Evolutionary conservation across 768 basidiomycete genomes (phyloP), one percentile per base, ranked within the genome.

Genomic region (Suillus hirtellus): DNA sequence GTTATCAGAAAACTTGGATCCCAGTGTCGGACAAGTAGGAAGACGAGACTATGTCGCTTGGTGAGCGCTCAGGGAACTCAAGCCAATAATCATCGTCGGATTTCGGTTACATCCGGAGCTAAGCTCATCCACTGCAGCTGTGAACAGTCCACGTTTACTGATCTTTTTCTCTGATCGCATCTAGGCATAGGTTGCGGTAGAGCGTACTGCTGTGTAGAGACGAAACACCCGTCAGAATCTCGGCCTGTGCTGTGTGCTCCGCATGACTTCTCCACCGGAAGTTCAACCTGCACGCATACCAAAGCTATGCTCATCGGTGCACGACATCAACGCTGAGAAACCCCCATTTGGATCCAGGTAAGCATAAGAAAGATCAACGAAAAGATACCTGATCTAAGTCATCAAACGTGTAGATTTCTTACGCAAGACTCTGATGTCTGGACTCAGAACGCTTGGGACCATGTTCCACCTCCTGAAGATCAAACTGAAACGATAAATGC

Each of bases 391-490:
- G 46, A 43, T 47, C 21, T 24, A 12, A 14, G 6, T 24, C 34
- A 37, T 44, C 64, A 38, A 53, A 12, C 44, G 8, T 54, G 31
- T 46, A 92, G 92, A 73, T 91, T 90, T 71, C 81, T 93, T 44
- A 88, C 83, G 52, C 79, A 87, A 31, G 83, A 88, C 46, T 72
- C 79, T n/a, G 85, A 92, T 67, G 89, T 93, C 3, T 95, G 92
- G 90, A 81, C 82, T 31, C 89, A 93, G 65, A 95, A 95, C 70
- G 93, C 93, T 1, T 95, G 93, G 95, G 92, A 95, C 72, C 93
- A 94, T 71, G 93, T 95, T 52, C 87, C 89, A 38, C 89, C 89
- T 5, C 92, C 93, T 19, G 81, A 86, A 12, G 93, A 94, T 76
- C 93, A 96, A 72, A 82, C 79, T 46, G 86, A 89, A n/a, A 78